phyloP scores from a whole-genome alignment of 2,329 filamentous ascomycete species.

The Cadophora gregata region DNA sequence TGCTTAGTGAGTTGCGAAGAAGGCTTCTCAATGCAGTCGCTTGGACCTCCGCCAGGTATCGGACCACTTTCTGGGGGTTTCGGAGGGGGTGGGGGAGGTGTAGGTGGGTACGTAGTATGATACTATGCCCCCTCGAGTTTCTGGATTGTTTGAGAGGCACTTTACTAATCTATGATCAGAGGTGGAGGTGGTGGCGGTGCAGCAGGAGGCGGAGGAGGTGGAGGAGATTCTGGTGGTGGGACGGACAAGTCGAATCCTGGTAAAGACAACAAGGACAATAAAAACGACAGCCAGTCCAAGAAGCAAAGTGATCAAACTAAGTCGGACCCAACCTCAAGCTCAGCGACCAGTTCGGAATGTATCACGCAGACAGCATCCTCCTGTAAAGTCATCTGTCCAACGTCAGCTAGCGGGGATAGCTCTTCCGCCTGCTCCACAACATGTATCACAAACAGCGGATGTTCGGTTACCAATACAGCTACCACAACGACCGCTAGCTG shows the following conservation, averaged over 20 bases:
- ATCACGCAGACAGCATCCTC: not conserved
- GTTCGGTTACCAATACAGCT: constrained; percentile 2
- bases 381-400: not conserved
- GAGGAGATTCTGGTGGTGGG: not conserved
- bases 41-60: not conserved
- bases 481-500: not conserved
- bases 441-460: not conserved
- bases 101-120: not conserved
- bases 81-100: not conserved
- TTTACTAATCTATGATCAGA: not conserved
- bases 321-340: not conserved
- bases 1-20: not conserved
- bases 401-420: not conserved
- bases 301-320: not conserved
- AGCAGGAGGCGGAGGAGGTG: too few relatives aligned
- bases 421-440: not conserved
- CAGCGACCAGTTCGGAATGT: not conserved
- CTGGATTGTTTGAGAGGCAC: not conserved
- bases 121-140: too few relatives aligned
- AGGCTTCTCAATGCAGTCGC: not conserved
- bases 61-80: not conserved
- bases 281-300: not conserved
- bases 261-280: not conserved
- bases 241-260: not conserved
- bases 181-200: not conserved